phyloP scores from a whole-genome alignment of 2,329 filamentous ascomycete genomes.

The Fusarium veterinarium region DNA sequence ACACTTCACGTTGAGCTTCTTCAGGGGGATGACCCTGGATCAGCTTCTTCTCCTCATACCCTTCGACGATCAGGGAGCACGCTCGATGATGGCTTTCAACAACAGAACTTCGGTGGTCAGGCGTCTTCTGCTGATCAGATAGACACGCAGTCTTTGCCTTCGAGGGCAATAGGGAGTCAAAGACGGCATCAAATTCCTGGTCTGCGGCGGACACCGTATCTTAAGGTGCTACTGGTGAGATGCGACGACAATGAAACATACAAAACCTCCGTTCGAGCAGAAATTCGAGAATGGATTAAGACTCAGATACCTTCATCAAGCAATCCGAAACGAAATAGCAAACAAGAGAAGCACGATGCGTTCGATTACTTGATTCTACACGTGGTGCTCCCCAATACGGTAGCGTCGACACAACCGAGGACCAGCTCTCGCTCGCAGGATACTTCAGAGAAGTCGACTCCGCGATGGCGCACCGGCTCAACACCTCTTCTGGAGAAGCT shows the following conservation, averaged over 20 bases:
- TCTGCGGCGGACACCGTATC: slow-evolving; percentile 89
- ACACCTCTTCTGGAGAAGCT: slow-evolving; percentile 91
- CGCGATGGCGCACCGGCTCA: slow-evolving; percentile 82
- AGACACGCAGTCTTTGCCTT: slow-evolving; percentile 50
- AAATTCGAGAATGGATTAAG: slow-evolving; percentile 93
- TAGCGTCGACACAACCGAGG: slow-evolving; percentile 81
- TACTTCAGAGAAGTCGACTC: slow-evolving; percentile 74
- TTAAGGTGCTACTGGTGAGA: slow-evolving; percentile 88
- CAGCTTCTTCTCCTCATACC: slow-evolving; percentile 47
- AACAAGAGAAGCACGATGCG: slow-evolving; percentile 93
- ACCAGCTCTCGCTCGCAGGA: slow-evolving; percentile 66
- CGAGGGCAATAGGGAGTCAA: slow-evolving; percentile 49
- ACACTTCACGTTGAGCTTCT: slow-evolving; percentile 91
- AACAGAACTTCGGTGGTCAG: slow-evolving; percentile 61
- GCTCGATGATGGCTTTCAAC: slow-evolving; percentile 70
- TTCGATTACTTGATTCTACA: slow-evolving; percentile 96
- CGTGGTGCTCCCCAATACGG: slow-evolving; percentile 88
- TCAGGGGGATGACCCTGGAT: slow-evolving; percentile 64
- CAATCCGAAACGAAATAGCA: slow-evolving; percentile 67
- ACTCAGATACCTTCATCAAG: slow-evolving; percentile 71
- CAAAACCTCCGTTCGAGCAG: slow-evolving; percentile 80
- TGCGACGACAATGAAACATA: slow-evolving; percentile 98
- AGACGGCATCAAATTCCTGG: slow-evolving; percentile 96
- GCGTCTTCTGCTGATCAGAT: slow-evolving; percentile 53
- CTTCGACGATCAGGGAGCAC: slow-evolving; percentile 50